Base-by-base conservation (phyloP, 2,329 filamentous ascomycete species). In the Cladosporium sp. region DNA sequence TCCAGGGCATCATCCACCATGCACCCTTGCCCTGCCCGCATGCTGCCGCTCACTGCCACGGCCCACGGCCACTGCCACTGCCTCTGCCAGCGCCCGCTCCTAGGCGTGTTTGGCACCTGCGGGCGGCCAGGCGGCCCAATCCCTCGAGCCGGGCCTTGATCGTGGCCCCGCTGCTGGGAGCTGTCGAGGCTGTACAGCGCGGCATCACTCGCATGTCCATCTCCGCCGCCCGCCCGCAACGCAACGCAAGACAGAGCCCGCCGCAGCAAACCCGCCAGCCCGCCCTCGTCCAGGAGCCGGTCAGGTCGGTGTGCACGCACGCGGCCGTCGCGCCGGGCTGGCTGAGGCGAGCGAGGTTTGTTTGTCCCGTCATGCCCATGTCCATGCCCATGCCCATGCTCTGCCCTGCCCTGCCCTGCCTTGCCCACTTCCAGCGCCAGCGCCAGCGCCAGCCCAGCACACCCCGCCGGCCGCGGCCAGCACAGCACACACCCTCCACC, bases 91-190 rank as follows among this genome's bases (percentile, higher is more conserved):
- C 22, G 7, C 22, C 22, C 22, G 22, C 22, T 28, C 22, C 22
- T 28, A 7, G 22, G 22, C 22, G 22, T 50, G 48, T 50, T 43
- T 50, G 40, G 48, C 48, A 43, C 40, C 50, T 35, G 50, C 18
- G 50, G 22, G 4, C 22, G 22, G 22, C 22, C 22, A 28, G 22
- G 22, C 50, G 50, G 50, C 50, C 50, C 50, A 53, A 53, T 46
- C 43, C 49, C 28, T 53, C 50, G 50, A 14, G 50, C 50, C 50
- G 50, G 50, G 42, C 50, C 50, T 42, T 53, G 35, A 28, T 34
- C 28, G 43, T 46, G 19, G 41, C 46, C 22, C 22, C 22, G 22
- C 22, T 28, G 22, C 22, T 28, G 22, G 22, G 22, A 28, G 22
- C 22, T 28, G 22, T 28, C 22, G 22, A 28, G 22, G 22, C 22